Evolutionary conservation across 345 rosid species (phyloP).

Genomic region (Xanthoceras sorbifolium): DNA sequence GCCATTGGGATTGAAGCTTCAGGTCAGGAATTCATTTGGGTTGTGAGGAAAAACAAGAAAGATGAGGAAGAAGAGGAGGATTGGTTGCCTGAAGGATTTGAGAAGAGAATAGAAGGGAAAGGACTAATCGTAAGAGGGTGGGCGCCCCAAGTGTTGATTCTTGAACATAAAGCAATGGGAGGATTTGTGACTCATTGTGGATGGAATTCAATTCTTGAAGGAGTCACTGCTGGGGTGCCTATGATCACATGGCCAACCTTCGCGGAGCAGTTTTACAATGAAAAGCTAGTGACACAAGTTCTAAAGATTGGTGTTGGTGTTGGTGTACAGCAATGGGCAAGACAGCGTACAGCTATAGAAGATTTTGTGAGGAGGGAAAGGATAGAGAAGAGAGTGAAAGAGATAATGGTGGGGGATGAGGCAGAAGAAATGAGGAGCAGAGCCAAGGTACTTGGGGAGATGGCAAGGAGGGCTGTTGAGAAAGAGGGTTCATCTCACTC

Average conservation of each 20-base stretch:
- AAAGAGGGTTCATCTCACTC: constrained; percentile 39
- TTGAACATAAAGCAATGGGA: constrained; percentile 23
- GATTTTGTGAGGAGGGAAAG: constrained; percentile 11
- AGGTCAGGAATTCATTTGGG: constrained; percentile 44
- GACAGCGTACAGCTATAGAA: not conserved
- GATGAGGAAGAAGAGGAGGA: constrained; percentile 5
- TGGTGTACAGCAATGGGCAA: constrained; percentile 16
- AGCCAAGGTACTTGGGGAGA: constrained; percentile 9
- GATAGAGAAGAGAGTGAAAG: constrained; percentile 20
- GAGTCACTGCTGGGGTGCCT: constrained; percentile 25
- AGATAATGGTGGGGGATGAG: constrained; percentile 20
- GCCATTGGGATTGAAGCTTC: constrained; percentile 46
- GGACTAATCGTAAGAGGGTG: constrained; percentile 14
- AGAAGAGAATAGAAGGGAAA: constrained; percentile 31
- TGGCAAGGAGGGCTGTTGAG: constrained; percentile 34
- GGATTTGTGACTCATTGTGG: constrained; percentile 31
- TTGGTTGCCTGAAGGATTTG: constrained; percentile 34
- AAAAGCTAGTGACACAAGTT: constrained; percentile 21
- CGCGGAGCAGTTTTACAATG: constrained; percentile 31
- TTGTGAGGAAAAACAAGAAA: constrained; percentile 23
- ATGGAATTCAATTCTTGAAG: constrained; percentile 33
- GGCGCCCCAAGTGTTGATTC: constrained; percentile 33
- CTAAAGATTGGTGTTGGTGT: constrained; percentile 12
- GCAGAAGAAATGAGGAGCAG: constrained; percentile 16
- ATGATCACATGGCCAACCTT: constrained; percentile 29